phyloP scores from a whole-genome alignment of 441 rosid species.

The Populus tomentosa region DNA sequence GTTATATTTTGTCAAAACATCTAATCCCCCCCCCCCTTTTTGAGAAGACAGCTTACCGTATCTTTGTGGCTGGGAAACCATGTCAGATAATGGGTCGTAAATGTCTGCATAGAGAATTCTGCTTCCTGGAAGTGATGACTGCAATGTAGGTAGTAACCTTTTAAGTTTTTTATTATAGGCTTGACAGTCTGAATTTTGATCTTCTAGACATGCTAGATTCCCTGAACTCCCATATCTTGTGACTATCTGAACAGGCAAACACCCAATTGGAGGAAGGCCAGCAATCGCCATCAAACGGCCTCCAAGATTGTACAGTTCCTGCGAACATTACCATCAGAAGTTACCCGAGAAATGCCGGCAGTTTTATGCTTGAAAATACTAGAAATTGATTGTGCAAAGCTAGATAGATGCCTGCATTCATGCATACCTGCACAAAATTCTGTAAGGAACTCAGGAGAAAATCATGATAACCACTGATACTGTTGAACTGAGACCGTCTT shows the following conservation, averaged over 20 bases:
- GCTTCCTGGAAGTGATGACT: slow-evolving; percentile 31
- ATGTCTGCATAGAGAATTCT: slow-evolving; percentile 37
- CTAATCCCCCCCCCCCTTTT: neutral
- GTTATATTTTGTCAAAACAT: neutral
- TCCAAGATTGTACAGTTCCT: slow-evolving; percentile 42
- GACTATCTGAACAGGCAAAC: slow-evolving; percentile 54
- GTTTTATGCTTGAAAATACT: neutral
- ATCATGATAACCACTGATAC: slow-evolving; percentile 34
- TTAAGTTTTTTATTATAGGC: slow-evolving; percentile 46
- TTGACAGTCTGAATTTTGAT: slow-evolving; percentile 43
- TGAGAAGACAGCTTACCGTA: slow-evolving; percentile 30
- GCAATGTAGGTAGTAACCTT: slow-evolving; percentile 29
- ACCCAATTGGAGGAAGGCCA: slow-evolving; percentile 58
- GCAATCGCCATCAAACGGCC: slow-evolving; percentile 31
- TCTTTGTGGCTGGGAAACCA: slow-evolving; percentile 41
- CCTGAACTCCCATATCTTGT: slow-evolving; percentile 11
- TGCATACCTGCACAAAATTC: slow-evolving; percentile 35
- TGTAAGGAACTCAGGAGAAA: slow-evolving; percentile 33
- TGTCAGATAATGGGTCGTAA: slow-evolving; percentile 40
- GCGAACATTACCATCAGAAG: neutral
- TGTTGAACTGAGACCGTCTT: slow-evolving; percentile 30
- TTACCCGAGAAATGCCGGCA: neutral
- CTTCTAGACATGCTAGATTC: slow-evolving; percentile 29
- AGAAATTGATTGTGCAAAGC: too few species aligned
- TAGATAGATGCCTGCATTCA: too few species aligned